These are phyloP conservation scores for Collybia sp. DNA, from an alignment of 768 basidiomycete genomes.

Conservation along the genomic window DNA sequence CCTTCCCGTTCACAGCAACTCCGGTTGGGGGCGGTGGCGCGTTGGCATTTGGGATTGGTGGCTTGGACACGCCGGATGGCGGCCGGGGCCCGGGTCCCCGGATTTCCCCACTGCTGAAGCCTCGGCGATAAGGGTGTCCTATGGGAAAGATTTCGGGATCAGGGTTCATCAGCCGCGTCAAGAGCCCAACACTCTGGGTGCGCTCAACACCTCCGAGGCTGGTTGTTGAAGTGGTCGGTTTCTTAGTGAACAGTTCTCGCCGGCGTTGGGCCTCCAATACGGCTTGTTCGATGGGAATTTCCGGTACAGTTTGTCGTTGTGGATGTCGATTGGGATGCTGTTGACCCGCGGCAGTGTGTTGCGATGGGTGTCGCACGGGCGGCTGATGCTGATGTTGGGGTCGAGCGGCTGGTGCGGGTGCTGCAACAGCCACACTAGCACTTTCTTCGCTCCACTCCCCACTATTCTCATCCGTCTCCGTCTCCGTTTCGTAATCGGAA, in stretches of 20 bases:
- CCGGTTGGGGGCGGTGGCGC: neutral
- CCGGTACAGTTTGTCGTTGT: constrained; percentile 14
- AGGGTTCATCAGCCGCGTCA: constrained; percentile 71
- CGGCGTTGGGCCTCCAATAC: constrained; percentile 60
- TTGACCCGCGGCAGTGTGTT: constrained; percentile 15
- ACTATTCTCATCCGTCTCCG: constrained; percentile 30
- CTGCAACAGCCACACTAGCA: constrained; percentile 31
- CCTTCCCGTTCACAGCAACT: neutral
- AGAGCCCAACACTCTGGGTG: constrained; percentile 44
- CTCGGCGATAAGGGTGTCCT: constrained; percentile 54
- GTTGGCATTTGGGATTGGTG: neutral
- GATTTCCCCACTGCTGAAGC: constrained; percentile 45
- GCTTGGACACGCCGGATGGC: neutral
- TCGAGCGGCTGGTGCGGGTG: constrained; percentile 1
- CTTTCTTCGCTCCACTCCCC: constrained; percentile 64
- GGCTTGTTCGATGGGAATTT: constrained; percentile 38
- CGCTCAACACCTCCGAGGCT: constrained; percentile 41
- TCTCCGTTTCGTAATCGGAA: constrained; percentile 47
- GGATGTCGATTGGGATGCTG: constrained; percentile 7
- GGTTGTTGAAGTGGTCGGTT: constrained; percentile 56
- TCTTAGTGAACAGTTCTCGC: constrained; percentile 70
- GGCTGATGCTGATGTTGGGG: constrained; percentile 11
- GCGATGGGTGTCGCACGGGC: constrained; percentile 8
- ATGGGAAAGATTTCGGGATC: constrained; percentile 55
- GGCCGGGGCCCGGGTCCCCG: constrained; percentile 13